Percentiles rank a stretch among this genome's conserved stretches.
These are phyloP conservation scores for Phlebiopsis gigantea DNA, from an alignment of 768 basidiomycete genomes.

Conservation along the genomic window DNA sequence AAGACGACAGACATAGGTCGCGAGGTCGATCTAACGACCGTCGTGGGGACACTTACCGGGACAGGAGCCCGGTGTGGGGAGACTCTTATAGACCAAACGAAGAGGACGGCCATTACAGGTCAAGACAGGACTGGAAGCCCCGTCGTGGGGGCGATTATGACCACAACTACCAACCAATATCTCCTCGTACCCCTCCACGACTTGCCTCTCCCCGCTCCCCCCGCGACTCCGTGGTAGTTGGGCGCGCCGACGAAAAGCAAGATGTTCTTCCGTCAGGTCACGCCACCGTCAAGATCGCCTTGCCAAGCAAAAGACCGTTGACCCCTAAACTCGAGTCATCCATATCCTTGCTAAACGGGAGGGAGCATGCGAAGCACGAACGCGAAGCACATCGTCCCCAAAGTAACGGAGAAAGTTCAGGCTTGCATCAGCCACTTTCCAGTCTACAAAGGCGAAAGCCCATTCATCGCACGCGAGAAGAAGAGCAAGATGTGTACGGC, in stretches of 20 bases:
- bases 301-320: constrained; percentile 39
- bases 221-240: neutral
- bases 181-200: constrained; percentile 21
- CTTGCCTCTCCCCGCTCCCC: constrained; percentile 13
- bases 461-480: constrained; percentile 49
- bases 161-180: constrained; percentile 19
- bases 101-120: constrained; percentile 1
- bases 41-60: neutral
- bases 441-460: constrained; percentile 34
- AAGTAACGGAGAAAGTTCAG: constrained; percentile 11
- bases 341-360: constrained; percentile 3
- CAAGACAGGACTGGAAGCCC: neutral
- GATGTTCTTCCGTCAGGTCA: constrained; percentile 33
- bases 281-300: constrained; percentile 33
- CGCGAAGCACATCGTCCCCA: neutral
- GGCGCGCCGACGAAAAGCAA: constrained; percentile 17
- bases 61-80: neutral
- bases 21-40: constrained; percentile 5
- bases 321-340: constrained; percentile 33
- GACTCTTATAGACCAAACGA: constrained; percentile 2
- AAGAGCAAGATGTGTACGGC: constrained; percentile 67
- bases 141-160: constrained; percentile 12
- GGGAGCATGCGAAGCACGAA: constrained; percentile 2
- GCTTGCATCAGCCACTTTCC: constrained; percentile 12
- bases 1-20: constrained; percentile 7